Conservation (phyloP, 2,329 filamentous ascomycete genomes). For the Gremmenia infestans region DNA sequence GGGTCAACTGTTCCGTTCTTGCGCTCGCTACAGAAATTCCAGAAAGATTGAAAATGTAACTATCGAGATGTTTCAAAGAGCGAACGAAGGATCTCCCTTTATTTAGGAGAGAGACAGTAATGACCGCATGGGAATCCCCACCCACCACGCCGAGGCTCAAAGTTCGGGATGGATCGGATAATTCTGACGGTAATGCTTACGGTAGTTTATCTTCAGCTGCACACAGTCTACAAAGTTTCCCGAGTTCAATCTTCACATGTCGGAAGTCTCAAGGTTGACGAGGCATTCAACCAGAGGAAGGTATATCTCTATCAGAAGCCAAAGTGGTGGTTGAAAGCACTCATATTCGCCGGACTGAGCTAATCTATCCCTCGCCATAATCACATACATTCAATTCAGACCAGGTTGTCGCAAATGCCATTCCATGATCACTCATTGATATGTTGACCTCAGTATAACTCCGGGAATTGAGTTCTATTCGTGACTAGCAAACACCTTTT, state of each 20-base stretch:
- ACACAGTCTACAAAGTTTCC: no score
- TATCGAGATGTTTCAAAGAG: not conserved
- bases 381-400: conserved; percentile 9
- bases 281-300: not conserved
- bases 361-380: not conserved
- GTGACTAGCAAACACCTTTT: conserved; percentile 21
- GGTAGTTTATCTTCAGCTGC: no score
- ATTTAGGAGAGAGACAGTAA: not conserved
- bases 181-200: not conserved
- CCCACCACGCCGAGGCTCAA: conserved; percentile 17
- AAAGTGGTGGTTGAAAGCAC: not conserved
- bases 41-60: not conserved
- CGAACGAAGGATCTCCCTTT: not conserved
- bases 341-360: conserved; percentile 1
- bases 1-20: not conserved
- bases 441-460: conserved; percentile 18
- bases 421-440: conserved; percentile 12
- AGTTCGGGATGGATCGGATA: conserved; percentile 14
- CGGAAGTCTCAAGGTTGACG: not conserved
- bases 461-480: conserved; percentile 23
- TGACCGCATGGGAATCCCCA: not conserved
- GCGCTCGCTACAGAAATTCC: not conserved
- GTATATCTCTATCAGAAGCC: conserved; percentile 1
- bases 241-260: conserved; percentile 21
- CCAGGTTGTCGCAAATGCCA: conserved; percentile 8